phyloP scores from a whole-genome alignment of 1,139 yeast genomes.

The Geotrichum cucujoidarum region DNA sequence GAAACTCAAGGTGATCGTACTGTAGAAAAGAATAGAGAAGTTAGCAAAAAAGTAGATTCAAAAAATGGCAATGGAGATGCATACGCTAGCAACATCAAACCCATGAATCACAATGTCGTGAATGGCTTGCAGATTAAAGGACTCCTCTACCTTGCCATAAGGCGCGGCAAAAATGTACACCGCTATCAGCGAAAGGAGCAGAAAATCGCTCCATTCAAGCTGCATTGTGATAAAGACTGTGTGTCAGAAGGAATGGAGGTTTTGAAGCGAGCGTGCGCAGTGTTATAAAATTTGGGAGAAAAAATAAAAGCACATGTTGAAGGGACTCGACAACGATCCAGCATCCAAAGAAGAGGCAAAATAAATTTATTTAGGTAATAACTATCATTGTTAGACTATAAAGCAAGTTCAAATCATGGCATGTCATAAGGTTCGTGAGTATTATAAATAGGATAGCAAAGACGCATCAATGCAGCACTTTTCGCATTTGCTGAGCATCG shows the following conservation, averaged over 20 bases:
- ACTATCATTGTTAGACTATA: neutral
- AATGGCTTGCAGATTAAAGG: constrained; percentile 84
- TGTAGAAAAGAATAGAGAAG: constrained; percentile 34
- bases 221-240: constrained; percentile 19
- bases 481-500: constrained; percentile 11
- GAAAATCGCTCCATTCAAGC: constrained; percentile 22
- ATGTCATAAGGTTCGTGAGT: neutral
- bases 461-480: constrained; percentile 2
- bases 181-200: constrained; percentile 27
- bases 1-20: constrained; percentile 74
- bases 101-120: constrained; percentile 77
- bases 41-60: neutral
- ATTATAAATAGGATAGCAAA: neutral
- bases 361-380: neutral
- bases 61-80: constrained; percentile 25
- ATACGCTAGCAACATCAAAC: constrained; percentile 28
- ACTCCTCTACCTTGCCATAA: constrained; percentile 89
- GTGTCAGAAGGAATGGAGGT: too few species aligned
- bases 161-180: constrained; percentile 57
- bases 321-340: constrained; percentile 6
- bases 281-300: too few species aligned
- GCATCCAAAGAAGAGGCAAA: constrained; percentile 4
- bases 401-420: neutral
- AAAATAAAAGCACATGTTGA: too few species aligned
- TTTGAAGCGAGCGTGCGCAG: too few species aligned